Conservation (phyloP, 306 rosid species). For the Psophocarpus tetragonolobus region DNA sequence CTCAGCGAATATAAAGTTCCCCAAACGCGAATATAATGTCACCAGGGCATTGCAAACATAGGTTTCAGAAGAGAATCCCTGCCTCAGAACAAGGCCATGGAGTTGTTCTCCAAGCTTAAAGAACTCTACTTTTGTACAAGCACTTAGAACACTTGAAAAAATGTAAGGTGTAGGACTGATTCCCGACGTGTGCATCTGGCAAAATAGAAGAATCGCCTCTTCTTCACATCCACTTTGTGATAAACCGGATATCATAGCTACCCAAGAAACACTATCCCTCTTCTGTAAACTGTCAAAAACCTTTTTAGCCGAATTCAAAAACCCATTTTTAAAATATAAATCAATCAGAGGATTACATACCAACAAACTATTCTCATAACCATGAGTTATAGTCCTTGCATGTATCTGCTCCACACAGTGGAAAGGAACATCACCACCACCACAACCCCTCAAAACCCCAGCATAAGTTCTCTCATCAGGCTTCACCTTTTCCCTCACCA, state of each 20-base stretch:
- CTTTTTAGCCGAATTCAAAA: conserved; percentile 60
- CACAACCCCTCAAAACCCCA: conserved; percentile 68
- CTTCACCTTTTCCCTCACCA: conserved; percentile 49
- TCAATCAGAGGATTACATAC: conserved; percentile 76
- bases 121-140: conserved; percentile 60
- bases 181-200: conserved; percentile 64
- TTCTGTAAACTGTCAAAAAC: conserved; percentile 50
- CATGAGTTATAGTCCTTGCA: conserved; percentile 57
- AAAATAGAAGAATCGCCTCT: conserved; percentile 71
- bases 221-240: conserved; percentile 67
- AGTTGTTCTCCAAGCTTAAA: conserved; percentile 69
- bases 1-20: conserved; percentile 64
- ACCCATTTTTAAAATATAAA: conserved; percentile 62
- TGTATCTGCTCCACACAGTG: conserved; percentile 64
- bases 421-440: conserved; percentile 48
- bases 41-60: conserved; percentile 91
- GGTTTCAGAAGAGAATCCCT: conserved; percentile 71
- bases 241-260: conserved; percentile 86
- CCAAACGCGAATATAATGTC: conserved; percentile 63
- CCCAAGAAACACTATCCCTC: conserved; percentile 83
- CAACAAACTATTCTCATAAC: conserved; percentile 52
- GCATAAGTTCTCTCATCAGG: conserved; percentile 60
- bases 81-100: conserved; percentile 72
- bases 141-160: conserved; percentile 77
- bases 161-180: conserved; percentile 72